These are phyloP conservation scores for Marsdenia floribunda DNA, from an alignment of 257 asterid species.

Conservation along the genomic window DNA sequence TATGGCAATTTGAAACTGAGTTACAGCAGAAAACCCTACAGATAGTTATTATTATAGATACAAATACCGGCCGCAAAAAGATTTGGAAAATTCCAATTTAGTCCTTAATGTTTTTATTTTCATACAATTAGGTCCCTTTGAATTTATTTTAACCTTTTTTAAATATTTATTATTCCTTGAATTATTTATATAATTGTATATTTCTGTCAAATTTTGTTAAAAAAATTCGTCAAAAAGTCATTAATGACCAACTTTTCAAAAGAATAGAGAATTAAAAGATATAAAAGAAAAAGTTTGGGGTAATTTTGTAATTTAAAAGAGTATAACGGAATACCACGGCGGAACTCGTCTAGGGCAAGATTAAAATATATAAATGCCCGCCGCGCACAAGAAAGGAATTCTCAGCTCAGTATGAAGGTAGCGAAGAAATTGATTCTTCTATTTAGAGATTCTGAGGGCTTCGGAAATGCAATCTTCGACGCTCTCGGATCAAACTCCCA, in stretches of 20 bases:
- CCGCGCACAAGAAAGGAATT: neutral
- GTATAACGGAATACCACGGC: neutral
- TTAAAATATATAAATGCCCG: neutral
- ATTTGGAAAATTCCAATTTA: neutral
- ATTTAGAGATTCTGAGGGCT: conserved; percentile 52
- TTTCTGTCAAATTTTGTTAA: too few relatives aligned
- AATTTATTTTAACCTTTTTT: too few relatives aligned
- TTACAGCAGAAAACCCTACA: neutral
- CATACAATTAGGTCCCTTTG: too few relatives aligned
- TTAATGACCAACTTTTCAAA: too few relatives aligned
- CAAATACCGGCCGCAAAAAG: neutral
- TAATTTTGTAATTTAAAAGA: neutral
- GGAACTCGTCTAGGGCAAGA: too few relatives aligned
- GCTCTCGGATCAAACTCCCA: conserved; percentile 47
- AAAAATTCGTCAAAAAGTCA: too few relatives aligned
- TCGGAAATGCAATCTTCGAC: conserved; percentile 43
- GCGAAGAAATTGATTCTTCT: conserved; percentile 56
- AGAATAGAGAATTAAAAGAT: too few relatives aligned
- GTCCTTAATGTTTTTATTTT: too few relatives aligned
- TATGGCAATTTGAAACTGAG: neutral
- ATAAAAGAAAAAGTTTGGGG: neutral
- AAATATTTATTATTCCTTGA: too few relatives aligned
- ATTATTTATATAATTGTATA: too few relatives aligned
- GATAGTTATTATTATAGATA: neutral
- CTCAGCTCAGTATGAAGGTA: conserved; percentile 12